Evolutionary conservation across 2,329 filamentous ascomycete genomes (phyloP), one percentile per base, ranked within the genome.

Genomic region (Emergomyces orientalis): DNA sequence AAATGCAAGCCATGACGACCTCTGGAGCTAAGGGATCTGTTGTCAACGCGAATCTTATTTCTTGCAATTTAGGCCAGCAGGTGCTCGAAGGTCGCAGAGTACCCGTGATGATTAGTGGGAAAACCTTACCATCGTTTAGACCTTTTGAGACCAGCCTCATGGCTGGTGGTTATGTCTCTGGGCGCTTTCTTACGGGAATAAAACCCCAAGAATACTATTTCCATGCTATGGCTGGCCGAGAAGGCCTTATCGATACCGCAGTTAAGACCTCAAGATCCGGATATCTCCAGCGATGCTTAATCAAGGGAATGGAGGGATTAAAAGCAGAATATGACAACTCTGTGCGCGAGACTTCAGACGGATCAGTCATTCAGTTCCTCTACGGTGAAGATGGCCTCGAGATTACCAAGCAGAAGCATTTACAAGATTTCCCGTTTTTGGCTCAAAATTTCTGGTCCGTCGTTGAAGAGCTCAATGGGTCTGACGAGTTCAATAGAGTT

Each of bases 1-100:
- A 97, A 77, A 99, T 99, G 93, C 94, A 99, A 80, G 86, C 90
- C 67, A 99, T 99, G 94, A 99, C 94, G 27, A 89, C 88, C 17
- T 97, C 94, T 63, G 94, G 94, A 75, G 94, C 94, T 60, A 99
- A 99, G 79, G 94, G 94, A 73, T 89, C 86, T 62, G 81, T 85
- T 70, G 94, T 99, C 76, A 99, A 99, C 73, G 94, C 94, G 59
- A 97, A 96, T 71, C 85, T 97, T 65, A 99, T 99, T 75, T 97
- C 93, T 32, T 97, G 93, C 76, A 97, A 99, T 72, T 83, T 99
- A 49, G 94, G 94, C 60, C 94, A 99, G 73, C 94, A 99, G 74
- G 91, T 96, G 78, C 77, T 99, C 70, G 94, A 99, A 82, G 92
- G 94, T 72, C 86, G 93, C 63, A 86, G 94, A 79, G 95, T 99